Evolutionary conservation across 306 rosid genomes (phyloP), one percentile per base, ranked within the genome.

Genomic region (Castanea sativa): DNA sequence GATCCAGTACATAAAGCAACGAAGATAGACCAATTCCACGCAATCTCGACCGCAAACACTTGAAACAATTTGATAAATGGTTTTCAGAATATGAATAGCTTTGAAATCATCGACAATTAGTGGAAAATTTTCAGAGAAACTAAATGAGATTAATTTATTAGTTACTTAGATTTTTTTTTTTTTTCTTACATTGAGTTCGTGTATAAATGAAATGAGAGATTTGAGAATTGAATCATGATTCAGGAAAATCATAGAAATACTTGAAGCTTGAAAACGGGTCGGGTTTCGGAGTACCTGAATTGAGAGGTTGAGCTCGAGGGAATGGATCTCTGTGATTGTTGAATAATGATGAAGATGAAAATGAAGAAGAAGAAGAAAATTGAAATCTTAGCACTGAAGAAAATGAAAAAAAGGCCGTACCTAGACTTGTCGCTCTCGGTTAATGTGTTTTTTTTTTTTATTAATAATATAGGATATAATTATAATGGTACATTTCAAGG

Each of bases 1-100:
- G 88, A 81, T 84, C 85, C 71, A 61, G 80, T 18, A 75, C 38
- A 52, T 27, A 56, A 32, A 69, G 63, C 32, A 8, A 57, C 64
- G 19, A 29, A 58, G 33, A 61, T n/a, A 21, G 38, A 60, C 33
- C 71, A 49, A 59, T 63, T 78, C 68, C 27, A 57, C 33, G 29
- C 29, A 67, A 71, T 27, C 19, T 25, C 8, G 41, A 18, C 69
- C 29, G 59, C 76, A 71, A 49, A 60, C 82, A 41, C 45, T 41
- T 41, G 3, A 41, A 41, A 41, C 45, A 41, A 41, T 41, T 41
- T 41, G 45, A 41, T 41, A 41, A 41, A 41, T 41, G 11, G 45
- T 8, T 41, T 41, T 41, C 45, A 41, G 45, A 41, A 41, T 41
- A 41, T 11, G 45, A 41, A 41, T 41, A 41, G 45, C 12, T 41